Conservation (phyloP, 768 basidiomycete species). For the Neoboletus subvelutipes region DNA sequence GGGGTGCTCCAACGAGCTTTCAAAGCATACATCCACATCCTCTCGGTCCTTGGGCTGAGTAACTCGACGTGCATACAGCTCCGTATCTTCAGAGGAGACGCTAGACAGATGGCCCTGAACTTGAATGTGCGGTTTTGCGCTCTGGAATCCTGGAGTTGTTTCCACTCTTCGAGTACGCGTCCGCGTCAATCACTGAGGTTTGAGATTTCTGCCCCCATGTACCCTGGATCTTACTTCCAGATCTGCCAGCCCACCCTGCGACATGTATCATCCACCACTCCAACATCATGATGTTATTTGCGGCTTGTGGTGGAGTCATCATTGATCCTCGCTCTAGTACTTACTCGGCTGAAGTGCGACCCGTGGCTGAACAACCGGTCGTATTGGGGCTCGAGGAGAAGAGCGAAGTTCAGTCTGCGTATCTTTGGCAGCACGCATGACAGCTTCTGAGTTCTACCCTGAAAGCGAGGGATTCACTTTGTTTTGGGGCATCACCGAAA, state of each 20-base stretch:
- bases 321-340: conserved; percentile 87
- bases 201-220: conserved; percentile 14
- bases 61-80: neutral
- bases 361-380: no score
- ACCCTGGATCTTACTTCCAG: neutral
- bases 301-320: conserved; percentile 94
- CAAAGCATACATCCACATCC: conserved; percentile 91
- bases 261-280: conserved; percentile 83
- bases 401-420: conserved; percentile 63
- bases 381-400: no score
- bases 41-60: conserved; percentile 84
- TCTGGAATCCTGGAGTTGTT: conserved; percentile 95
- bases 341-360: conserved; percentile 45
- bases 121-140: conserved; percentile 74
- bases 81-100: conserved; percentile 8
- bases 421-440: conserved; percentile 69
- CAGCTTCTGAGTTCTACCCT: conserved; percentile 68
- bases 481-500: conserved; percentile 11
- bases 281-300: conserved; percentile 68
- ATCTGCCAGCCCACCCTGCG: conserved; percentile 71
- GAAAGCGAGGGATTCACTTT: conserved; percentile 43
- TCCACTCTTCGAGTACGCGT: conserved; percentile 97
- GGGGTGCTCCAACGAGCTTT: conserved; percentile 98
- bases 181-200: conserved; percentile 89
- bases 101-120: conserved; percentile 68